Evolutionary conservation across 2,329 filamentous ascomycete species (phyloP).

Genomic region (Aureobasidium leucospermi): DNA sequence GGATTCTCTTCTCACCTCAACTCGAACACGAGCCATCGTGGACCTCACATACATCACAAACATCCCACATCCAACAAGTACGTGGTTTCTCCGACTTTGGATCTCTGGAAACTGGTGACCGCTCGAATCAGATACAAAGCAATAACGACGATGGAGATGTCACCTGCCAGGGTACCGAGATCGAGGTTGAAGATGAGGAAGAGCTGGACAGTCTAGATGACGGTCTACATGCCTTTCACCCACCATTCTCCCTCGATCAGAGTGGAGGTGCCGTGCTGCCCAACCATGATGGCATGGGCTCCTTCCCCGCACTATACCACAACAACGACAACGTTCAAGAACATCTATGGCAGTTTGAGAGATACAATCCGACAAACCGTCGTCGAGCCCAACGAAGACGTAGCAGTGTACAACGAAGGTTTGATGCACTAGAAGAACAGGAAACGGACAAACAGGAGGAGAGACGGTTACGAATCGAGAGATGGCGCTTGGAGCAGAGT

Average conservation of each 20-base stretch:
- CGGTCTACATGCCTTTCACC: conserved; percentile 79
- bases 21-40: conserved; percentile 52
- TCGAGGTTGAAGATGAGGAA: conserved; percentile 56
- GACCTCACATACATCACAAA: conserved; percentile 61
- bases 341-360: conserved; percentile 82
- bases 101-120: conserved; percentile 63
- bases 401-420: conserved; percentile 51
- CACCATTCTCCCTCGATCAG: conserved; percentile 44
- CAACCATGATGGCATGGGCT: conserved; percentile 83
- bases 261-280: conserved; percentile 69
- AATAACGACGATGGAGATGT: conserved; percentile 36
- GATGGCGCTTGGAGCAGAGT: conserved; percentile 89
- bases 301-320: conserved; percentile 53
- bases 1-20: conserved; percentile 76
- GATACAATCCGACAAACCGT: conserved; percentile 63
- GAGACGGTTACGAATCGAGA: conserved; percentile 75
- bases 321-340: conserved; percentile 60
- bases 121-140: conserved; percentile 46
- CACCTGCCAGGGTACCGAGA: conserved; percentile 36
- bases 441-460: conserved; percentile 58
- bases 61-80: conserved; percentile 57
- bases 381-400: conserved; percentile 46
- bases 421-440: conserved; percentile 48
- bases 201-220: conserved; percentile 92
- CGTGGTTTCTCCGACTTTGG: conserved; percentile 75